A percentile compares a stretch with the other conserved stretches of the same genome.
Evolutionary conservation across 805 yeast genomes (phyloP).

Genomic region (Saccharomyces kudriavzevii): DNA sequence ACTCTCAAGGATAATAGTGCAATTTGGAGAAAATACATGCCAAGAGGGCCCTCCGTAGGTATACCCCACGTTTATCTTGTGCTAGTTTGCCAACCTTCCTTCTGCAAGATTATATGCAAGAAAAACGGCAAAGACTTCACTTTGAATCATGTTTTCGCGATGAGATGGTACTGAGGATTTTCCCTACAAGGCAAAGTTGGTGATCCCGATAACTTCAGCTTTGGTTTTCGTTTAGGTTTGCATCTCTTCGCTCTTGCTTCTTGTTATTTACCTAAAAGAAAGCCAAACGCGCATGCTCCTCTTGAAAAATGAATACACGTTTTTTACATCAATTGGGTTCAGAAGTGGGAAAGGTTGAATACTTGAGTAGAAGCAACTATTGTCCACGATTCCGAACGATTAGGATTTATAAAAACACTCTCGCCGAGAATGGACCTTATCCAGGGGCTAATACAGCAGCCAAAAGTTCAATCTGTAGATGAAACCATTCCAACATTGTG

Average conservation of each 20-base stretch:
- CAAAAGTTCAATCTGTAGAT: conserved; percentile 53
- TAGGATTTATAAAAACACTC: neutral
- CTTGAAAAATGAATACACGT: neutral
- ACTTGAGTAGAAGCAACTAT: neutral
- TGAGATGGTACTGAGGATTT: neutral
- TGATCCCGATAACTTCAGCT: neutral
- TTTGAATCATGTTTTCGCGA: neutral
- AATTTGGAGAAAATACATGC: neutral
- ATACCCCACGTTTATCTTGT: neutral
- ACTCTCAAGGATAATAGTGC: neutral
- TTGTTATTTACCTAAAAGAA: neutral
- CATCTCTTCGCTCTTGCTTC: neutral
- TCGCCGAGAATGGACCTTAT: conserved; percentile 31
- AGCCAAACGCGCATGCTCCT: neutral
- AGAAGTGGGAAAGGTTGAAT: neutral
- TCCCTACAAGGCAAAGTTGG: neutral
- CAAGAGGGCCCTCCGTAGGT: neutral
- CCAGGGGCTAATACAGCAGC: conserved; percentile 37
- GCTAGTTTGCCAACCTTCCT: neutral
- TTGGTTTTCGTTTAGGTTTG: neutral
- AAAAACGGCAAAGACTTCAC: neutral
- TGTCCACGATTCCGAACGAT: neutral
- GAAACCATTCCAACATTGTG: conserved; percentile 85
- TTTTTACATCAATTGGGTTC: neutral
- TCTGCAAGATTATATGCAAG: neutral